Evolutionary conservation across 108 stramenopile genomes (phyloP).

Genomic region (Skeletonema potamos): DNA sequence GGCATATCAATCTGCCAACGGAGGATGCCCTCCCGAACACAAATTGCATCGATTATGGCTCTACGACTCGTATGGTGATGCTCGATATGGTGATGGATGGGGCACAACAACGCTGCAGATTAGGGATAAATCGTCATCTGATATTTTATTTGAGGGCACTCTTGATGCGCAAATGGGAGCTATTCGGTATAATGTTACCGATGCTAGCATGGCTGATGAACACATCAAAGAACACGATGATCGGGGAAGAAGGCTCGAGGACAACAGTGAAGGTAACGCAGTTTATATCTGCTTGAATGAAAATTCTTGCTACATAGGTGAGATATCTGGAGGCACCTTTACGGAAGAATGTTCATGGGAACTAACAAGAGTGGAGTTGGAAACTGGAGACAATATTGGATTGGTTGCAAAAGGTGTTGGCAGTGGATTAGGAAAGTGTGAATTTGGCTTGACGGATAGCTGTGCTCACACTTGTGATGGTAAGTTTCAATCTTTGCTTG

Average conservation of each 20-base stretch:
- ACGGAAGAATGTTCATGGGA: slow-evolving; percentile 29
- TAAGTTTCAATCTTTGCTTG: background rate
- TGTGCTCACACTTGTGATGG: slow-evolving; percentile 29
- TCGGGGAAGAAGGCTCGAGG: background rate
- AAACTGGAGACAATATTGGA: slow-evolving; percentile 7
- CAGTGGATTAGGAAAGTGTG: slow-evolving; percentile 12
- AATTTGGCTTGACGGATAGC: slow-evolving; percentile 25
- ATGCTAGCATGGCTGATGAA: background rate
- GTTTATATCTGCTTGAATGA: slow-evolving; percentile 27
- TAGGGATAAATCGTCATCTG: slow-evolving; percentile 2
- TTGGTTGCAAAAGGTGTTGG: slow-evolving; percentile 21
- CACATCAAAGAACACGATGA: background rate
- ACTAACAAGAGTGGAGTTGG: slow-evolving; percentile 15
- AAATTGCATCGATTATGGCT: slow-evolving; percentile 16
- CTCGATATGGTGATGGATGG: slow-evolving; percentile 15
- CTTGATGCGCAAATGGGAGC: background rate
- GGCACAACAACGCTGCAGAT: slow-evolving; percentile 19
- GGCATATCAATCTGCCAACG: slow-evolving; percentile 18
- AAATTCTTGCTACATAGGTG: slow-evolving; percentile 20
- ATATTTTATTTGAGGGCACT: slow-evolving; percentile 12
- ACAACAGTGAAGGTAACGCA: background rate
- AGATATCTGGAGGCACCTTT: slow-evolving; percentile 11
- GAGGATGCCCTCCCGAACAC: slow-evolving; percentile 20
- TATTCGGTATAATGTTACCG: background rate
- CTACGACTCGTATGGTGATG: slow-evolving; percentile 22